phyloP scores from a whole-genome alignment of 208 protist genomes.

The Blechomonas ayalai region DNA sequence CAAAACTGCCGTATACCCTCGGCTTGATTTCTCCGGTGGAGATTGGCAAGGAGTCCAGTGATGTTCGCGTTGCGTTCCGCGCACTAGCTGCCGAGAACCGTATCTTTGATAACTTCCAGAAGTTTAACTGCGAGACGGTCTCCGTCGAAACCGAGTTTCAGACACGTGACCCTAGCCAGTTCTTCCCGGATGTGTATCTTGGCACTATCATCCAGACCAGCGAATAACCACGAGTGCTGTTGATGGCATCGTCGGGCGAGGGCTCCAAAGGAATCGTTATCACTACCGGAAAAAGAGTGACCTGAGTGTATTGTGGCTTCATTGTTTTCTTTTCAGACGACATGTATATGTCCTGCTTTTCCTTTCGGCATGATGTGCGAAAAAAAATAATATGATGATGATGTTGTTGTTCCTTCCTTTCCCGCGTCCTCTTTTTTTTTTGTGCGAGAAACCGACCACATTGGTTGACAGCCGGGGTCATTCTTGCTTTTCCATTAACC shows the following conservation, averaged over 20 bases:
- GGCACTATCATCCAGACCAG: slow-evolving; percentile 64
- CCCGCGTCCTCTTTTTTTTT: slow-evolving; percentile 6
- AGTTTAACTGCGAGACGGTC: slow-evolving; percentile 48
- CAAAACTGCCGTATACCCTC: slow-evolving; percentile 49
- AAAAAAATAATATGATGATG: slow-evolving; percentile 3
- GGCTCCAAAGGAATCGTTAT: no score
- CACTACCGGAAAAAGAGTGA: slow-evolving; percentile 5
- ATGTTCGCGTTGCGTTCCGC: slow-evolving; percentile 50
- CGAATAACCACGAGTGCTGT: no score
- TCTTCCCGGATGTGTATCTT: slow-evolving; percentile 79
- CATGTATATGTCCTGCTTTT: slow-evolving; percentile 7
- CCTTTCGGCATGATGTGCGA: slow-evolving; percentile 3
- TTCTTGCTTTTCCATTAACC: no score
- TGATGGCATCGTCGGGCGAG: no score
- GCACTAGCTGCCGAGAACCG: slow-evolving; percentile 46
- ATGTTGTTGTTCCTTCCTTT: no score
- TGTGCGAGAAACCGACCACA: slow-evolving; percentile 5
- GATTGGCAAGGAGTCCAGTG: slow-evolving; percentile 42
- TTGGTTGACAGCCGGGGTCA: no score
- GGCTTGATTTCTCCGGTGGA: slow-evolving; percentile 45
- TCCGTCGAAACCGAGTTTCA: slow-evolving; percentile 71
- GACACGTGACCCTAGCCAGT: slow-evolving; percentile 46
- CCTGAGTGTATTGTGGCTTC: slow-evolving; percentile 1
- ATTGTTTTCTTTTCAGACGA: slow-evolving; percentile 6
- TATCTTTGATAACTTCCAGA: slow-evolving; percentile 68